A percentile compares a stretch with the other conserved stretches of the same genome.
Conservation (phyloP, 768 basidiomycete genomes). For the Collybia sp. region DNA sequence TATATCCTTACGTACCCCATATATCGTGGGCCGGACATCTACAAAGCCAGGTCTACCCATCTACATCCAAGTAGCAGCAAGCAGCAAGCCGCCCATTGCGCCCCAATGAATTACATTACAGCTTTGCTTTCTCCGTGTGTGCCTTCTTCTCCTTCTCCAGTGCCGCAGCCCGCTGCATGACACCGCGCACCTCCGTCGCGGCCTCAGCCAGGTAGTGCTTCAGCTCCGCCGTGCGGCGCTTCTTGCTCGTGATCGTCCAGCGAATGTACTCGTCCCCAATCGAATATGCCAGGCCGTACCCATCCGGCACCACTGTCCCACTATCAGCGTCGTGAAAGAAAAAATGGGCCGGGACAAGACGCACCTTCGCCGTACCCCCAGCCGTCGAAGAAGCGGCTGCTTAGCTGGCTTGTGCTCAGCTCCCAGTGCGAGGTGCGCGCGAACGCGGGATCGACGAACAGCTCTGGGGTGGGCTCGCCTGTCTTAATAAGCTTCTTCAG, state of each 20-base stretch:
- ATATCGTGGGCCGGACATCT: too few relatives aligned
- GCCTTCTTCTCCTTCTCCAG: too few relatives aligned
- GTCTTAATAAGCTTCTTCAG: slow-evolving; percentile 76
- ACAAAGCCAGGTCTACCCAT: too few relatives aligned
- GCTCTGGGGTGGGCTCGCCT: slow-evolving; percentile 66
- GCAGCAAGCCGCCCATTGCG: too few relatives aligned
- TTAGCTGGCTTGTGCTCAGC: slow-evolving; percentile 85
- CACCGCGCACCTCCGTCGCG: slow-evolving; percentile 67
- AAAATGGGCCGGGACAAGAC: slow-evolving; percentile 13
- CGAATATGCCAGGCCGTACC: slow-evolving; percentile 88
- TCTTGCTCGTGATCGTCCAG: slow-evolving; percentile 85
- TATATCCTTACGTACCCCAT: too few relatives aligned
- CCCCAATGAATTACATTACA: too few relatives aligned
- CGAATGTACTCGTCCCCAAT: slow-evolving; percentile 82
- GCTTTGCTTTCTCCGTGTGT: too few relatives aligned
- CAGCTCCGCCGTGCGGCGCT: slow-evolving; percentile 46
- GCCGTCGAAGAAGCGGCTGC: slow-evolving; percentile 77
- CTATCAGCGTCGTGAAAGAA: slow-evolving; percentile 1
- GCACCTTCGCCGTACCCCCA: slow-evolving; percentile 97
- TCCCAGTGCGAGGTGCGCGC: slow-evolving; percentile 83
- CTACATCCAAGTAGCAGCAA: too few relatives aligned
- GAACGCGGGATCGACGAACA: slow-evolving; percentile 75
- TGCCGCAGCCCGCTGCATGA: slow-evolving; percentile 52
- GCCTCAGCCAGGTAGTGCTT: slow-evolving; percentile 76
- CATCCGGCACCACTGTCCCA: slow-evolving; percentile 73